Conservation (phyloP, 2,329 filamentous ascomycete species). For the Aspergillus persii region DNA sequence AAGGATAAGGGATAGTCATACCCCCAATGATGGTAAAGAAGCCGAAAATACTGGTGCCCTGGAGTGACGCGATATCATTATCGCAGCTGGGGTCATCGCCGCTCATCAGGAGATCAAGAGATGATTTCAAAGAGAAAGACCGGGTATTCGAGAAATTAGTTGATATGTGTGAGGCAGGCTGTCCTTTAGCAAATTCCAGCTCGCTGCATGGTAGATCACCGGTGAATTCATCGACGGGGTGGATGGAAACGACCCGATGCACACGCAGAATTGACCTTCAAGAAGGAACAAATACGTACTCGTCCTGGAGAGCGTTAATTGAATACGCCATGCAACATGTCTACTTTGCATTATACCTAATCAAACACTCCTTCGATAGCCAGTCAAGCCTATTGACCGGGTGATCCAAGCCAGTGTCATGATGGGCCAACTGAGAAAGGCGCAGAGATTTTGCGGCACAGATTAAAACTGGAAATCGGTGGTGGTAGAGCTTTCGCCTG, state of each 20-base stretch:
- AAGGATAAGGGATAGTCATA: background rate
- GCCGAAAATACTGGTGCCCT: background rate
- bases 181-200: background rate
- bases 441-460: background rate
- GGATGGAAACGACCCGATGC: background rate
- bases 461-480: background rate
- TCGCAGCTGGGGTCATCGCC: background rate
- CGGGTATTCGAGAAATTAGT: background rate
- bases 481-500: background rate
- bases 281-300: background rate
- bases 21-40: background rate
- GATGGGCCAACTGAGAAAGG: background rate
- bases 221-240: background rate
- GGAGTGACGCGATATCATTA: too few species aligned
- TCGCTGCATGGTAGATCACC: background rate
- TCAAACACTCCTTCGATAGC: background rate
- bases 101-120: background rate
- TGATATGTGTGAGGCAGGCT: background rate
- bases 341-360: background rate
- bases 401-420: background rate
- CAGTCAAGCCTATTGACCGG: background rate
- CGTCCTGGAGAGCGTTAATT: background rate
- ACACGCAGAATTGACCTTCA: background rate
- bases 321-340: background rate
- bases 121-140: background rate